Evolutionary conservation across 192 early-diverging fungal species (phyloP).

Genomic region (Coemansia sp.): DNA sequence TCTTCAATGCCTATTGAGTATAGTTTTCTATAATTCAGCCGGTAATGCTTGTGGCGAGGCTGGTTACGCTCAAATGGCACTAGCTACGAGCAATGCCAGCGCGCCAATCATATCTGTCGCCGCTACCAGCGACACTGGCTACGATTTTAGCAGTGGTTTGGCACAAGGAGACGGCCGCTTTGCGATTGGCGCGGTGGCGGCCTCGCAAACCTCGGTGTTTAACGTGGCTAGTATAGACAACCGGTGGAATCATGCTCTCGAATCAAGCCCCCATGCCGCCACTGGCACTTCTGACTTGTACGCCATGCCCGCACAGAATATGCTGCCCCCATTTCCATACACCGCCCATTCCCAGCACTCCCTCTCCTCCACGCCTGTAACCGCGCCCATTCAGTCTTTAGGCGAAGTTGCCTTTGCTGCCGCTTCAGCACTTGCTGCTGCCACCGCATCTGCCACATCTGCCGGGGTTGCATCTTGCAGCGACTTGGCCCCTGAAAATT

Average conservation of each 20-base stretch:
- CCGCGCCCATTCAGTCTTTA: constrained; percentile 18
- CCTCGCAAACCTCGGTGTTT: constrained; percentile 22
- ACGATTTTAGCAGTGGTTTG: not conserved
- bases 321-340: constrained; percentile 3
- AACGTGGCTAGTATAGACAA: constrained; percentile 18
- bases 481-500: constrained; percentile 47
- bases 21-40: not conserved
- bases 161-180: not conserved
- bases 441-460: constrained; percentile 43
- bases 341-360: not conserved
- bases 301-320: constrained; percentile 45
- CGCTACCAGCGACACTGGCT: not conserved
- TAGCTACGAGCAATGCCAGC: not conserved
- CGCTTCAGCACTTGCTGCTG: constrained; percentile 34
- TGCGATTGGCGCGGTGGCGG: not conserved
- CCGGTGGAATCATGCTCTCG: constrained; percentile 32
- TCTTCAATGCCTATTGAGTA: not conserved
- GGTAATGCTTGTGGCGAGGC: not conserved
- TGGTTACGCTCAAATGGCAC: not conserved
- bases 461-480: constrained; percentile 27
- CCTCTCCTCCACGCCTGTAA: constrained; percentile 2
- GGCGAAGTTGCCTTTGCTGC: constrained; percentile 15
- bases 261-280: constrained; percentile 56
- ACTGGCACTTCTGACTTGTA: constrained; percentile 49
- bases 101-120: not conserved